Base-by-base conservation (phyloP, 441 rosid species). In the Capsella rubella region DNA sequence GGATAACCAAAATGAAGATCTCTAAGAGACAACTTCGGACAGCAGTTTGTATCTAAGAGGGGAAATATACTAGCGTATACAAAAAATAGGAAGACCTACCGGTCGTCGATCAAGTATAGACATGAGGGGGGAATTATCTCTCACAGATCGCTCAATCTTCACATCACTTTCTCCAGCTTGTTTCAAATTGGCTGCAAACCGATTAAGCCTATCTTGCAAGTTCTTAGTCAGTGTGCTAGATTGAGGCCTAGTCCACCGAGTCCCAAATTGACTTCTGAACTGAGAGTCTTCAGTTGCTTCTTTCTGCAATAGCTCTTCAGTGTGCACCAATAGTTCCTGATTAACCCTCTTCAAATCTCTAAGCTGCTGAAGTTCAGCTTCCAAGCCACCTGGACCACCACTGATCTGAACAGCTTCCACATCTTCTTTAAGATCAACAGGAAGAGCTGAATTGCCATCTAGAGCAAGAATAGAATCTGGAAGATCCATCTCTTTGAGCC, bases 121-220 rank as follows among this genome's bases (percentile, higher is more conserved):
- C 94, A 95, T 92, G 54, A 89, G 86, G 46, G 86, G 79, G 73
- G 78, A 67, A 75, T 90, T 84, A 39, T 95, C 97, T 86, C 90
- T 86, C 71, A 95, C 90, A 5, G 99, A 95, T 45, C 97, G 97
- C 82, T 90, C 99, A 55, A 95, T 90, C 79, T 87, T 84, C 58
- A 84, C 82, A 86, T 95, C 97, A 81, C 99, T 92, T 55, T 95
- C 99, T 47, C 94, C 94, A 71, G 99, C 97, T 82, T 95, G 97
- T 86, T 92, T 95, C 81, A 95, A 79, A 85, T 89, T 91, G 46
- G 86, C 92, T 10, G 99, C 99, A 86, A 95, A 90, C 43, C 95
- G 89, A 55, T 89, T 89, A 65, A 95, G 84, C 80, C 99, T 86
- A 77, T 95, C 99, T 85, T 83, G 97, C 87, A 95, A 80, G 77